These are phyloP conservation scores for Lentinula raphanica DNA, from an alignment of 768 basidiomycete genomes.

Conservation along the genomic window DNA sequence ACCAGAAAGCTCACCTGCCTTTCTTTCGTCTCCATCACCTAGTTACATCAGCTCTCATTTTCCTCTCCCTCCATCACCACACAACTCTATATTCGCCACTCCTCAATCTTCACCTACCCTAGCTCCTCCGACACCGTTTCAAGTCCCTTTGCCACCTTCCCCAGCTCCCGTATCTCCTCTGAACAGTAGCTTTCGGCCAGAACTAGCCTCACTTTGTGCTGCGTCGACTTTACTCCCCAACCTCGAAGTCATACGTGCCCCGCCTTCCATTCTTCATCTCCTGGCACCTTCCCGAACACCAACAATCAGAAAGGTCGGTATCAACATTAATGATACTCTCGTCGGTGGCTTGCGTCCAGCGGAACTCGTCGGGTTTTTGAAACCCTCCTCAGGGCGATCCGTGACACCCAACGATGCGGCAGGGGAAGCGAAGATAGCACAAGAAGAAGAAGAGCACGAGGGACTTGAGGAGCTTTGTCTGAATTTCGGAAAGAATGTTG, in stretches of 20 bases:
- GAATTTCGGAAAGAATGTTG: conserved; percentile 33
- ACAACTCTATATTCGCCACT: neutral
- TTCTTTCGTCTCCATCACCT: neutral
- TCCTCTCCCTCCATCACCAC: neutral
- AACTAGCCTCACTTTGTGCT: conserved; percentile 16
- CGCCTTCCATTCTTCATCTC: conserved; percentile 22
- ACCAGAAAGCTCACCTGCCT: neutral
- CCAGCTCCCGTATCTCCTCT: neutral
- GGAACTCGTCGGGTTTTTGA: conserved; percentile 25
- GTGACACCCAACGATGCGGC: neutral
- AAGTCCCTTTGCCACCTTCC: conserved; percentile 1
- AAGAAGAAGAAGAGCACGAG: conserved; percentile 25
- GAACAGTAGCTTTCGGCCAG: conserved; percentile 4
- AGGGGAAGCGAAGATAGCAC: neutral
- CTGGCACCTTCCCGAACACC: conserved; percentile 9
- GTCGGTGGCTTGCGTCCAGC: conserved; percentile 42
- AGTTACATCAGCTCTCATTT: neutral
- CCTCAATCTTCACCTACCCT: neutral
- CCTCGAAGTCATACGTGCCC: conserved; percentile 31
- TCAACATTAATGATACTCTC: conserved; percentile 40
- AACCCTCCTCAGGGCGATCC: neutral
- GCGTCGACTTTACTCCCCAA: conserved; percentile 36
- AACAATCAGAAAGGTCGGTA: conserved; percentile 23
- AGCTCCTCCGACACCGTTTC: neutral
- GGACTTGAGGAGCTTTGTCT: conserved; percentile 21